Base-by-base conservation (phyloP, 2,329 filamentous ascomycete genomes). In the Epichloe uncinata region DNA sequence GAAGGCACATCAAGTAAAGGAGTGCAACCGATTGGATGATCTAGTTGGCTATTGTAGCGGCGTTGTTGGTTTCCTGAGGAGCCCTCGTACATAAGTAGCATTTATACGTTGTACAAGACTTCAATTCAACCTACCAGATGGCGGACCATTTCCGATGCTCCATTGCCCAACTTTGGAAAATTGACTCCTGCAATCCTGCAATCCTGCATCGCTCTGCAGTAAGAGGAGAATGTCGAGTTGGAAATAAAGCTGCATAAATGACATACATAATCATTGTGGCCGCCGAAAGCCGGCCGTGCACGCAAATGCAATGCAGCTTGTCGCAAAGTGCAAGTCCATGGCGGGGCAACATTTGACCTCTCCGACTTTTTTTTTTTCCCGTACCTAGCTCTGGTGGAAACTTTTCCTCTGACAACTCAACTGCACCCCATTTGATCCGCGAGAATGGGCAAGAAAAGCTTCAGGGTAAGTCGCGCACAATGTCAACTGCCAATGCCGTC, bases 21-120 rank as follows among this genome's bases (percentile, higher is more conserved):
- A 95, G 65, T 77, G 79, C 45, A 73, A 73, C 52, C 76, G 89
- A 50, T 66, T 97, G 50, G 81, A 84, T 50, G 79, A 79, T 49
- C 68, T 96, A 54, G 86, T 94, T 12, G 88, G 89, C 15, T 96
- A 93, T 64, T 94, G 87, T 63, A 80, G 83, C 55, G 91, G 91
- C 55, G 87, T 96, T 22, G 81, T 94, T 16, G 80, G 80, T 41
- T 95, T 93, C 69, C 70, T 95, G 59, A 78, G 88, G 58, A 81
- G 71, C 55, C 78, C 78, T 18, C 65, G 75, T 26, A 53, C 45
- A 42, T 53, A 42, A 7, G 11, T 36, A 35, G 15, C 8, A 35
- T 35, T 33, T 26, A 47, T 46, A 33, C 6, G 13, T 26, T n/a
- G 30, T 15, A 42, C 9, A 18, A 20, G 20, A 33, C 18, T 22